Evolutionary conservation across 2,329 filamentous ascomycete genomes (phyloP), one percentile per base, ranked within the genome.

Genomic region (Penicillium corylophilum): DNA sequence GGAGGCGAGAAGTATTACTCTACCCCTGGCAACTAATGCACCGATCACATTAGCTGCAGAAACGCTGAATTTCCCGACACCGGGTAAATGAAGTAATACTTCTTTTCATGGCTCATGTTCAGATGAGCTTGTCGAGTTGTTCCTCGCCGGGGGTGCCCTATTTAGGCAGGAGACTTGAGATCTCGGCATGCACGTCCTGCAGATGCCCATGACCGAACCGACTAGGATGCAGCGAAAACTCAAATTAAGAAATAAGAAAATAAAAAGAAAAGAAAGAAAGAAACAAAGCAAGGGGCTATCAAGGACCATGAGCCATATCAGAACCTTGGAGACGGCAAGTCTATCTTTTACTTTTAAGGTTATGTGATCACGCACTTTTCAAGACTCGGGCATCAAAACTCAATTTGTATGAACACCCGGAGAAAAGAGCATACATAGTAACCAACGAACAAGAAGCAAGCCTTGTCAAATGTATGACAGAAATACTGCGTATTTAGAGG

Each of bases 311-410:
- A 39, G 24, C 36, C 20, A 47, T 31, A 26, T 5, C 10, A 23
- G 31, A 40, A 36, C 16, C 22, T 29, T 13, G 44, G 33, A 28
- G 20, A 31, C 33, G 26, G 42, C 42, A 33, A 8, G 22, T 24
- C 29, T 28, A 47, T 20, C 48, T 46, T 41, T 51, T 33, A 33
- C 40, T 47, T 47, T 47, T 47, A 51, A 43, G 49, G 49, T 47
- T 51, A 43, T 39, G 23, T 51, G 44, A 44, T 38, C 29, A 12
- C 35, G 42, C 15, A 38, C 15, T 43, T 39, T n/a, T n/a, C n/a
- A n/a, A 7, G 41, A 4, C 43, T 24, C 43, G 6, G 23, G 16
- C 29, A n/a, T 16, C 29, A 40, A 24, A 7, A 7, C 20, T n/a
- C 5, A 24, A 15, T n/a, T 5, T 40, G 12, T 40, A 24, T n/a